A percentile compares a stretch with the other conserved stretches of the same genome.
Conservation (phyloP, 2,329 filamentous ascomycete genomes). For the Blastomyces parvus region DNA sequence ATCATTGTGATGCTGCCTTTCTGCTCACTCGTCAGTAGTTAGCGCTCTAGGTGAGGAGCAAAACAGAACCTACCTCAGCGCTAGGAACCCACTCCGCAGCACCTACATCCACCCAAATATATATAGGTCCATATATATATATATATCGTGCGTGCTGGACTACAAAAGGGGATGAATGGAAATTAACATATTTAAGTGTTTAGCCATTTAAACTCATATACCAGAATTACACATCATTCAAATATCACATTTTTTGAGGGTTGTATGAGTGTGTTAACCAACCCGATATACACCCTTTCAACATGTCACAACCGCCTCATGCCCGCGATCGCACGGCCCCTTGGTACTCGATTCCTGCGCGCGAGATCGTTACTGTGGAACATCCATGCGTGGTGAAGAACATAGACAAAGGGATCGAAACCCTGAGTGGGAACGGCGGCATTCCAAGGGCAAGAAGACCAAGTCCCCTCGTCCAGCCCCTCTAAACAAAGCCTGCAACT, state of each 20-base stretch:
- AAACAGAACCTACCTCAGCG: too few species aligned
- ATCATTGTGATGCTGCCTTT: too few species aligned
- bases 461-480: background rate
- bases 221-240: background rate
- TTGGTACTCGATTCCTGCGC: constrained; percentile 43
- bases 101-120: too few species aligned
- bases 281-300: too few species aligned
- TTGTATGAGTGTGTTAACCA: background rate
- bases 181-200: background rate
- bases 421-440: constrained; percentile 48
- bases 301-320: background rate
- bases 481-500: background rate
- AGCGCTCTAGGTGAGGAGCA: too few species aligned
- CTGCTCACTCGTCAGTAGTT: too few species aligned
- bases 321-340: constrained; percentile 29
- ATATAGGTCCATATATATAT: too few species aligned
- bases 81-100: too few species aligned
- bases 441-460: constrained; percentile 42
- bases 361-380: constrained; percentile 52
- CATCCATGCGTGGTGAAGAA: constrained; percentile 59
- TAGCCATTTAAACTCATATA: background rate
- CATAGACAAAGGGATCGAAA: constrained; percentile 53
- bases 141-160: too few species aligned
- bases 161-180: too few species aligned
- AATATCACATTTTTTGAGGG: too few species aligned